Evolutionary conservation across 768 basidiomycete genomes (phyloP).

Genomic region (Mrakia frigida): DNA sequence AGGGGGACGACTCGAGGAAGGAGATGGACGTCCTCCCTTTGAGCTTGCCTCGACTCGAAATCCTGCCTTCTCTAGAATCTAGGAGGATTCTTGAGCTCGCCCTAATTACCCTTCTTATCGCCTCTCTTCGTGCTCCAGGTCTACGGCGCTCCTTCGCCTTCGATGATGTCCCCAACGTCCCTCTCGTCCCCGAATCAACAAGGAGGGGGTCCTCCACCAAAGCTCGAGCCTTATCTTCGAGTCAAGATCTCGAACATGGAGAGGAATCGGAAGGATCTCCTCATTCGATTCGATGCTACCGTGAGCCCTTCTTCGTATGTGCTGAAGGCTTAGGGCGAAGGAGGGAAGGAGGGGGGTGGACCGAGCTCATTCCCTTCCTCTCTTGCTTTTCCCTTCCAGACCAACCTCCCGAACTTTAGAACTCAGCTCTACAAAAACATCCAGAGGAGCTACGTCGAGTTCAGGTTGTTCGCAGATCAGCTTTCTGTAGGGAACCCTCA

Average conservation of each 20-base stretch:
- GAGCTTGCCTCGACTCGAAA: not conserved
- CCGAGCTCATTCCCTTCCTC: not conserved
- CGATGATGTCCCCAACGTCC: conserved; percentile 26
- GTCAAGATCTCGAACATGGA: conserved; percentile 87
- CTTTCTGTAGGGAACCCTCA: conserved; percentile 87
- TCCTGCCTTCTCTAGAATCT: not conserved
- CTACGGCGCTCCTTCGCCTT: conserved; percentile 22
- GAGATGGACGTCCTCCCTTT: not conserved
- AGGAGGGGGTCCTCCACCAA: not conserved
- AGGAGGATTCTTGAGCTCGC: not conserved
- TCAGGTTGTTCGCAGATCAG: conserved; percentile 87
- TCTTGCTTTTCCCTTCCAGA: conserved; percentile 51
- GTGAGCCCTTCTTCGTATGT: conserved; percentile 49
- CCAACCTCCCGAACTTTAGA: conserved; percentile 76
- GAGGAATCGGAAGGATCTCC: conserved; percentile 87
- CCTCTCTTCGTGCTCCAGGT: not conserved
- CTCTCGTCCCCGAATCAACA: not conserved
- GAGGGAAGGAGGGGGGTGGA: not conserved
- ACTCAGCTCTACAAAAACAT: conserved; percentile 70
- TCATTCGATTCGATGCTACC: conserved; percentile 91
- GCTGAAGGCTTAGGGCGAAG: not conserved
- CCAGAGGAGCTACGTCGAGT: conserved; percentile 90
- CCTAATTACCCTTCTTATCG: not conserved
- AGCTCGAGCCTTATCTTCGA: conserved; percentile 58
- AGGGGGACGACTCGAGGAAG: not conserved